Conservation (phyloP, 306 rosid genomes). For the Notholithocarpus densiflorus region DNA sequence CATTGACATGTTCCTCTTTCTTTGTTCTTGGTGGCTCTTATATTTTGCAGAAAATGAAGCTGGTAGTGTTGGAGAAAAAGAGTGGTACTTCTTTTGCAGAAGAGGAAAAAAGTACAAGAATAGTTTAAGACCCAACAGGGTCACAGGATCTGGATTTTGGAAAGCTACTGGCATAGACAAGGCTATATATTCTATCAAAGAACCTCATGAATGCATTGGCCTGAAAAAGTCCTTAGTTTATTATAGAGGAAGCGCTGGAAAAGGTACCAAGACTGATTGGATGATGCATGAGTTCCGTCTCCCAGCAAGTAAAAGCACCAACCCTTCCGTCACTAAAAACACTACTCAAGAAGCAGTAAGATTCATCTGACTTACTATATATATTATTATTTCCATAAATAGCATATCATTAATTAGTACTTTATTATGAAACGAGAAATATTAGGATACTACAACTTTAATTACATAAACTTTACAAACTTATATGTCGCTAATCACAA, state of each 20-base stretch:
- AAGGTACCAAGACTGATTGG: conserved; percentile 7
- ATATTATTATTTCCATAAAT: too few relatives aligned
- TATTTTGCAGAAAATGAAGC: conserved; percentile 3
- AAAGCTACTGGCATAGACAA: conserved; percentile 43
- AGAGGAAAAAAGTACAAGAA: conserved; percentile 41
- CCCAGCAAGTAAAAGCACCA: not conserved
- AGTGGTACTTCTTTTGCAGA: conserved; percentile 38
- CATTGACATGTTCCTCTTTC: not conserved
- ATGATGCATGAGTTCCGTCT: conserved; percentile 12
- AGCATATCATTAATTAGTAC: too few relatives aligned
- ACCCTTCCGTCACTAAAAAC: not conserved
- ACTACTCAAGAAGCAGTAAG: not conserved
- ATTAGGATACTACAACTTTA: too few relatives aligned
- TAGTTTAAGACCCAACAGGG: conserved; percentile 39
- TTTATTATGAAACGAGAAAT: too few relatives aligned
- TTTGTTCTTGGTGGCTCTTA: not conserved
- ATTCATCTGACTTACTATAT: too few relatives aligned
- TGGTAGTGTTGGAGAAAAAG: conserved; percentile 30
- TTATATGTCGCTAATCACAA: too few relatives aligned
- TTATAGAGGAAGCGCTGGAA: conserved; percentile 1
- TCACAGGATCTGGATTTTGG: conserved; percentile 41
- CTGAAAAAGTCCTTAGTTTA: conserved; percentile 1
- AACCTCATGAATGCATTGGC: not conserved
- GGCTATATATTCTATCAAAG: conserved; percentile 18
- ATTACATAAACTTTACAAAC: too few relatives aligned